A percentile compares a stretch with the other conserved stretches of the same genome.
These are phyloP conservation scores for Sporothrix pallida DNA, from an alignment of 2,329 filamentous ascomycete species.

Conservation along the genomic window DNA sequence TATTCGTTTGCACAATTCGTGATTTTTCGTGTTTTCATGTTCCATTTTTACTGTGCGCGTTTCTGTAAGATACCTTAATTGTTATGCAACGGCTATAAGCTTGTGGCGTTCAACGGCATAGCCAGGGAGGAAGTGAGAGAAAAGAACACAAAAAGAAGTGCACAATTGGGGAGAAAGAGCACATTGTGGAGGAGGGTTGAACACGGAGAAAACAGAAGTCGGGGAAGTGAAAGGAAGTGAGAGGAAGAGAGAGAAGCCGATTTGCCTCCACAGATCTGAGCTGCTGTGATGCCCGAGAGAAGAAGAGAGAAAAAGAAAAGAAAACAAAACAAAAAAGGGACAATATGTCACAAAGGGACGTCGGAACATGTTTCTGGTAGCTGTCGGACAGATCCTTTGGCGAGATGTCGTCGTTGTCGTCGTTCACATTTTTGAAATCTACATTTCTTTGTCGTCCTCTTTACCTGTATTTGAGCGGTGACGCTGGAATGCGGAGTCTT, in stretches of 20 bases:
- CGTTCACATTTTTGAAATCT: not conserved
- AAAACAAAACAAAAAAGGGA: too few species aligned
- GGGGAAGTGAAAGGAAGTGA: not conserved
- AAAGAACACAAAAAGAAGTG: not conserved
- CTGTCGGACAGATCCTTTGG: not conserved
- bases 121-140: not conserved
- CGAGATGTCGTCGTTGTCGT: not conserved
- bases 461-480: slow-evolving; percentile 1
- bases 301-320: too few species aligned
- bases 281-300: not conserved
- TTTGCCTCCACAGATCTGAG: not conserved
- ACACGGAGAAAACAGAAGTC: not conserved
- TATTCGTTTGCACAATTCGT: not conserved
- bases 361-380: not conserved
- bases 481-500: slow-evolving; percentile 8
- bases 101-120: slow-evolving; percentile 16
- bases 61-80: not conserved
- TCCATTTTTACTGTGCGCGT: not conserved
- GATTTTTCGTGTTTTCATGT: not conserved
- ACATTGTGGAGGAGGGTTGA: not conserved
- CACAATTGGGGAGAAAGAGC: not conserved
- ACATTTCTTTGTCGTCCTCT: not conserved
- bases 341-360: not conserved
- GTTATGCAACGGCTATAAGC: slow-evolving; percentile 6
- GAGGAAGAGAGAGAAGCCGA: not conserved